Evolutionary conservation across 83 land plant genomes (phyloP).

Genomic region (Picea abies): DNA sequence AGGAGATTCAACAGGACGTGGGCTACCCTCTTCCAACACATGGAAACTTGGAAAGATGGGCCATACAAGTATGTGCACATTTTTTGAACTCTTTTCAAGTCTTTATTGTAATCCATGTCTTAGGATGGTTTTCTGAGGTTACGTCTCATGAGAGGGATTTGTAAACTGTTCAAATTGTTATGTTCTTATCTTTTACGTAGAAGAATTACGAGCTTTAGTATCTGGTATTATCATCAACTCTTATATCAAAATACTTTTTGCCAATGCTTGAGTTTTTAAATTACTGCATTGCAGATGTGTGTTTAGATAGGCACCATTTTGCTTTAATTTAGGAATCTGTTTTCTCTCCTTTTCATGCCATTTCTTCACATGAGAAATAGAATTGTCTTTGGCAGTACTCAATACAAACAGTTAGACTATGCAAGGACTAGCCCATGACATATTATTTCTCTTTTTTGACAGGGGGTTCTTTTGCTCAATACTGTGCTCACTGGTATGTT

Average conservation of each 20-base stretch:
- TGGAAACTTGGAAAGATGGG: conserved; percentile 96
- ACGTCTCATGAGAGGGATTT: neutral
- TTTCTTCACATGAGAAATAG: neutral
- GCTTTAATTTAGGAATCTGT: neutral
- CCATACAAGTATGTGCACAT: conserved; percentile 64
- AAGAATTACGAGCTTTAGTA: neutral
- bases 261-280: neutral
- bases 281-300: neutral
- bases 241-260: neutral
- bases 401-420: neutral
- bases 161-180: neutral
- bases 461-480: conserved; percentile 96
- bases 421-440: conserved; percentile 8
- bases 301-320: neutral
- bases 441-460: conserved; percentile 5
- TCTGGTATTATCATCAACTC: neutral
- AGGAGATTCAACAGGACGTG: conserved; percentile 84
- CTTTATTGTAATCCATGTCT: no score
- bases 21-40: conserved; percentile 90
- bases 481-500: conserved; percentile 87
- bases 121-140: neutral
- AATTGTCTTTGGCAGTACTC: neutral
- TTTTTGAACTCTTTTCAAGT: neutral
- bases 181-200: neutral
- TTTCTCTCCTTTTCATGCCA: neutral